These are phyloP conservation scores for Exidia glandulosa DNA, from an alignment of 768 basidiomycete species.

Conservation along the genomic window DNA sequence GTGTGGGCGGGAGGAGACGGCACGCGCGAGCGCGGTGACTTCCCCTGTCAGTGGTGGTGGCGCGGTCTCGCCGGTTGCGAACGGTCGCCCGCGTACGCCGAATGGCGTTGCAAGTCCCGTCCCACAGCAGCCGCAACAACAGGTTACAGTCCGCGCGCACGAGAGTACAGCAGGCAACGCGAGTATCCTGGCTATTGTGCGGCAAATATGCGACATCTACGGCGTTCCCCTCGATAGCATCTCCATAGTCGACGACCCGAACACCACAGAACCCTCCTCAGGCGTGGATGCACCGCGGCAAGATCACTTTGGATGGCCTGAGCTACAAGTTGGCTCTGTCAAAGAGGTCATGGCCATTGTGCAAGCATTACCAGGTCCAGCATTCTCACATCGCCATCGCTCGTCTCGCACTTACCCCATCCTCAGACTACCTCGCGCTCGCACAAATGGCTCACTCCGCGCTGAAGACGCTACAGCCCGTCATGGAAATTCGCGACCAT, in stretches of 20 bases:
- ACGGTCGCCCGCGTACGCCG: no score
- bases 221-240: conserved; percentile 76
- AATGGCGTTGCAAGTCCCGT: no score
- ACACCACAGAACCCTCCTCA: conserved; percentile 2
- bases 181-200: conserved; percentile 65
- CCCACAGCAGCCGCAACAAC: neutral
- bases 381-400: neutral
- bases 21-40: conserved; percentile 18
- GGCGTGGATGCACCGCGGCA: conserved; percentile 34
- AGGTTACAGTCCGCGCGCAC: conserved; percentile 56
- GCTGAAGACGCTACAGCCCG: conserved; percentile 56
- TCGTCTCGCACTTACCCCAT: neutral
- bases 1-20: conserved; percentile 67
- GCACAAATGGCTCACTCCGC: conserved; percentile 86
- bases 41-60: neutral
- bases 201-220: conserved; percentile 63
- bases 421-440: conserved; percentile 74
- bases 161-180: conserved; percentile 74
- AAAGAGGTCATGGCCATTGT: conserved; percentile 87
- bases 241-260: conserved; percentile 15
- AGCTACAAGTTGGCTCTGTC: conserved; percentile 86
- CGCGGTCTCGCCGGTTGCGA: neutral
- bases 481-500: conserved; percentile 70
- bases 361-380: conserved; percentile 78
- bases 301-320: conserved; percentile 76